Evolutionary conservation across 805 yeast genomes (phyloP).

Genomic region (Zygotorulaspora sp.): DNA sequence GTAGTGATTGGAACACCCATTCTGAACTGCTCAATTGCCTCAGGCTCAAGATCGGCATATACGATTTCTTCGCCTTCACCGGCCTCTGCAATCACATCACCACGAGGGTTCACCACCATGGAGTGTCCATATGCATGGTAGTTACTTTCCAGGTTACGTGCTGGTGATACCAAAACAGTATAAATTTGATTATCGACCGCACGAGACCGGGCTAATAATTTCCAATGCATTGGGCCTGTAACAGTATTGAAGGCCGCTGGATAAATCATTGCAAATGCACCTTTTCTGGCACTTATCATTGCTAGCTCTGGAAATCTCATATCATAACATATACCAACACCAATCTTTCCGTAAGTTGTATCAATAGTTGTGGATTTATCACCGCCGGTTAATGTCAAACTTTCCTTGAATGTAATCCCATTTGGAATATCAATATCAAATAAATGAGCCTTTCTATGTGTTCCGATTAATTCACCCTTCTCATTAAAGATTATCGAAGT

Average conservation of each 20-base stretch:
- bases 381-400: constrained; percentile 71
- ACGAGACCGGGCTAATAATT: constrained; percentile 63
- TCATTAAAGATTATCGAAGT: constrained; percentile 71
- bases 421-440: constrained; percentile 92
- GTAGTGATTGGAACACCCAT: constrained; percentile 60
- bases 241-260: constrained; percentile 85
- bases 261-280: constrained; percentile 70
- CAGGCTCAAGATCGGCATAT: constrained; percentile 69
- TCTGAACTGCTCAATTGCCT: constrained; percentile 52
- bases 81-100: constrained; percentile 61
- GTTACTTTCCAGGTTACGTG: constrained; percentile 58
- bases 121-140: constrained; percentile 70
- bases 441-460: constrained; percentile 85
- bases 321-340: constrained; percentile 83
- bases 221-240: constrained; percentile 84
- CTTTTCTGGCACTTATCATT: constrained; percentile 58
- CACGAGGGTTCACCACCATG: constrained; percentile 58
- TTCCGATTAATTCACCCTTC: constrained; percentile 71
- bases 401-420: constrained; percentile 84
- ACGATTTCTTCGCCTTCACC: constrained; percentile 74
- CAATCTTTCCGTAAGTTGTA: constrained; percentile 46
- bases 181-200: constrained; percentile 73
- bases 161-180: constrained; percentile 81
- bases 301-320: constrained; percentile 78
- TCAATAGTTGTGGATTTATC: constrained; percentile 64